Conservation (phyloP, 1,284 basidiomycete species). For the Ceratobasidium papillatum region DNA sequence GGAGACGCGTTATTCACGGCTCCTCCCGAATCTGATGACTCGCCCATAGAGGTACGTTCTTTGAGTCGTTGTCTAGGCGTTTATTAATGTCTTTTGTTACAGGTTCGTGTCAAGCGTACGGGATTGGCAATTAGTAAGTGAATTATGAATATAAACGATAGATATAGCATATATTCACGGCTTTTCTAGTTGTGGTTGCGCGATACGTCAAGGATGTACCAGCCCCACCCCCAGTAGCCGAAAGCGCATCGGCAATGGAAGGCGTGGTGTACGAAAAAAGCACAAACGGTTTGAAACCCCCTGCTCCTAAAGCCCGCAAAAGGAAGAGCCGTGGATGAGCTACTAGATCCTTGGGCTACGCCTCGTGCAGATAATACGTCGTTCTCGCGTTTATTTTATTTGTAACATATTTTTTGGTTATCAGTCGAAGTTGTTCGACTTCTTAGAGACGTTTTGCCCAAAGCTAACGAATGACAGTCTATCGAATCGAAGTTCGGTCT, state of each 20-base stretch:
- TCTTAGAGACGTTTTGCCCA: too few species aligned
- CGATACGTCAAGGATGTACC: not conserved
- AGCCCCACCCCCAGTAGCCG: not conserved
- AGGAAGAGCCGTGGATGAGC: not conserved
- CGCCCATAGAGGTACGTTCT: conserved; percentile 21
- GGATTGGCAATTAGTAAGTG: conserved; percentile 22
- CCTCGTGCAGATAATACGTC: not conserved
- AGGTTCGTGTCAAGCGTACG: conserved; percentile 31
- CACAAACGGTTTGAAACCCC: not conserved
- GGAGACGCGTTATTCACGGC: conserved; percentile 21
- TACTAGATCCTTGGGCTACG: not conserved
- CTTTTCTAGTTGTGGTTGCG: conserved; percentile 1
- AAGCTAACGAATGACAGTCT: too few species aligned
- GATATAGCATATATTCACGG: not conserved
- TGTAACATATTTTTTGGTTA: not conserved
- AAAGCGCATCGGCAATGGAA: not conserved
- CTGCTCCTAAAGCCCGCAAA: not conserved
- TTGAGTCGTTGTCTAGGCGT: too few species aligned
- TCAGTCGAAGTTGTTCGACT: not conserved
- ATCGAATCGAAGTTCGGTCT: too few species aligned
- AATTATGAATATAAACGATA: not conserved
- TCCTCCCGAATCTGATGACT: not conserved
- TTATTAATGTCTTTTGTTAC: not conserved
- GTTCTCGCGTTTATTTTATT: not conserved
- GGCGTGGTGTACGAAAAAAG: not conserved